Conservation (phyloP, 306 rosid species). For the Begonia peltatifolia region DNA sequence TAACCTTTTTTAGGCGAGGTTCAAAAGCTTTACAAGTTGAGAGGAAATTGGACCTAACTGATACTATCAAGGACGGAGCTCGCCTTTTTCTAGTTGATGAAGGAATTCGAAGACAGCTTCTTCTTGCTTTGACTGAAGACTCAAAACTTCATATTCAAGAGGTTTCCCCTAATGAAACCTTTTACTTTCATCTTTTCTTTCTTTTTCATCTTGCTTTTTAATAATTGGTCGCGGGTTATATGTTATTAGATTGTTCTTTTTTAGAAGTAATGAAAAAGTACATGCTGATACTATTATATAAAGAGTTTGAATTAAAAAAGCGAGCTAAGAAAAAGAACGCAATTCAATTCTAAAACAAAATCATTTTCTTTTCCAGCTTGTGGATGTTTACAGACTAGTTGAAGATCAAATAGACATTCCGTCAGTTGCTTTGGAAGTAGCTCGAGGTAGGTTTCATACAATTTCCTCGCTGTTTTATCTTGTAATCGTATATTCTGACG, state of each 20-base stretch:
- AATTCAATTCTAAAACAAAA: constrained; percentile 8
- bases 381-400: constrained; percentile 76
- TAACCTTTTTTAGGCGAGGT: constrained; percentile 24
- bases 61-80: constrained; percentile 95
- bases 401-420: constrained; percentile 83
- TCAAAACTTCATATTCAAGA: constrained; percentile 93
- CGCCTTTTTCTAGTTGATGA: constrained; percentile 76
- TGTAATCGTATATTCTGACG: no score
- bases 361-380: constrained; percentile 48
- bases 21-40: constrained; percentile 36
- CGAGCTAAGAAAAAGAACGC: not conserved
- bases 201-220: not conserved
- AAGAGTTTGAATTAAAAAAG: no score
- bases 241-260: no score
- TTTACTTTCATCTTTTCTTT: not conserved
- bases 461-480: not conserved
- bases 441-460: constrained; percentile 39
- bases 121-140: constrained; percentile 94
- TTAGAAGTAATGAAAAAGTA: no score
- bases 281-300: no score
- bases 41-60: constrained; percentile 79
- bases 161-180: constrained; percentile 26
- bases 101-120: constrained; percentile 85
- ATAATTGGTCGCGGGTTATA: no score
- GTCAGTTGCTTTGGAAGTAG: constrained; percentile 81